Conservation (phyloP, 2,329 filamentous ascomycete species). For the Cladophialophora exuberans region DNA sequence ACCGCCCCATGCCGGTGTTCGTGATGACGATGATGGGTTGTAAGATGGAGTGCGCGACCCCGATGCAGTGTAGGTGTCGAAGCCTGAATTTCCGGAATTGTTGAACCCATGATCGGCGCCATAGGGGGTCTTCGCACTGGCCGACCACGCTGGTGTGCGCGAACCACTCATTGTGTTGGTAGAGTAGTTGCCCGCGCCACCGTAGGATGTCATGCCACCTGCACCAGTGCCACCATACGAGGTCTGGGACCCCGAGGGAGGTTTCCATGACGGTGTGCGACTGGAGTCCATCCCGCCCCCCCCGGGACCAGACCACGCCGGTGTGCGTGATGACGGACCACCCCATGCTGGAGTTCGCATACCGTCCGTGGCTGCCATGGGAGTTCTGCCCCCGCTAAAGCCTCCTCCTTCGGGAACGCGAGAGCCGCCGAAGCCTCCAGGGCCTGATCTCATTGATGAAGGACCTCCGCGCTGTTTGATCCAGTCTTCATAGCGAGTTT, state of each 20-base stretch:
- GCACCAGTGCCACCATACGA: conserved; percentile 55
- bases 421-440: conserved; percentile 44
- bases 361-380: conserved; percentile 61
- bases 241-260: conserved; percentile 58
- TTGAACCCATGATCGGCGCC: conserved; percentile 57
- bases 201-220: conserved; percentile 76
- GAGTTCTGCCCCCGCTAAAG: conserved; percentile 71
- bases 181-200: conserved; percentile 51
- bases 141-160: conserved; percentile 73
- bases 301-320: no score
- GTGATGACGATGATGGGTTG: conserved; percentile 57
- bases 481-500: conserved; percentile 33
- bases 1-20: conserved; percentile 50
- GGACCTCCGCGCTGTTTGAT: conserved; percentile 29
- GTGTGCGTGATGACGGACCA: no score
- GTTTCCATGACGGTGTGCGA: conserved; percentile 60
- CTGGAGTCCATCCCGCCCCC: conserved; percentile 36
- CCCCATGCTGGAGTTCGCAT: conserved; percentile 76
- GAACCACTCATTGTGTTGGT: conserved; percentile 49
- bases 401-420: conserved; percentile 59
- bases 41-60: conserved; percentile 81
- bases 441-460: conserved; percentile 27
- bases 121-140: conserved; percentile 72
- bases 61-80: conserved; percentile 65
- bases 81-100: conserved; percentile 69